Percentiles rank a stretch among this genome's conserved stretches.
These are phyloP conservation scores for Lathyrus tuberosus DNA, from an alignment of 306 rosid species.

Conservation along the genomic window DNA sequence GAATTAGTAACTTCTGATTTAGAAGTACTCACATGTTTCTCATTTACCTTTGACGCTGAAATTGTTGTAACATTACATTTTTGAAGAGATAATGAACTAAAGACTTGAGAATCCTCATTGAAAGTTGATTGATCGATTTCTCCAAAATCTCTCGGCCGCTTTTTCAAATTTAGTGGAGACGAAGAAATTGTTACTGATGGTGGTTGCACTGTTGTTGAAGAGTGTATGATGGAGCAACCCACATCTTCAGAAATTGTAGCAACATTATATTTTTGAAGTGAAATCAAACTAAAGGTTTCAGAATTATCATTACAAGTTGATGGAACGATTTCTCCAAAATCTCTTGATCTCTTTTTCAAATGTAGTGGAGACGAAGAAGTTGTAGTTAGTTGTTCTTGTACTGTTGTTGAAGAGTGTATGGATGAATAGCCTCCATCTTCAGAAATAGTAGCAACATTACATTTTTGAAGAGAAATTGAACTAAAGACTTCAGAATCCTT, in stretches of 20 bases:
- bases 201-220: not conserved
- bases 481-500: too few relatives aligned
- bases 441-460: too few relatives aligned
- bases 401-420: too few relatives aligned
- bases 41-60: not conserved
- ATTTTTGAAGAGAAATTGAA: too few relatives aligned
- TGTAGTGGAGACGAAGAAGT: not conserved
- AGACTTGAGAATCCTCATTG: not conserved
- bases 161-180: not conserved
- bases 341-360: not conserved
- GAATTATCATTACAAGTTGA: too few relatives aligned
- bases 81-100: too few relatives aligned
- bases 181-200: not conserved
- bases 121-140: not conserved
- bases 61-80: not conserved
- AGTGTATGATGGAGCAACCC: not conserved
- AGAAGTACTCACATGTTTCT: not conserved
- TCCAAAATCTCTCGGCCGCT: not conserved
- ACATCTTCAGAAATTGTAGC: conserved; percentile 13
- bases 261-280: too few relatives aligned
- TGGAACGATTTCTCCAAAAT: not conserved
- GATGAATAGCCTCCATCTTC: too few relatives aligned
- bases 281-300: too few relatives aligned
- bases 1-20: not conserved
- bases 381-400: too few relatives aligned